Conservation (phyloP, 805 yeast species). For the Zygoascus ofunaensis region DNA sequence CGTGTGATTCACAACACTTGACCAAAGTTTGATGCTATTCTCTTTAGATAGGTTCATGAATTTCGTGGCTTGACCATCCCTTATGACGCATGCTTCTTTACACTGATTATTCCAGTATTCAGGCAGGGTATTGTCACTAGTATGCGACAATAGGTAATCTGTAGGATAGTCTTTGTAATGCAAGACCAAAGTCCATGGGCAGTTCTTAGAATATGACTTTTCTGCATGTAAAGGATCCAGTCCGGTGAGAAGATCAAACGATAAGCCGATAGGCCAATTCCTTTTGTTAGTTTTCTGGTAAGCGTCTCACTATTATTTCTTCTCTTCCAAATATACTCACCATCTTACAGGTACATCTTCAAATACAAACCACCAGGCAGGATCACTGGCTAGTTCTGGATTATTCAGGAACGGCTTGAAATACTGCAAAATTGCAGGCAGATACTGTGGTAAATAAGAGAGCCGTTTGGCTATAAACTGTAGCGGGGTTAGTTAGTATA, state of each 20-base stretch:
- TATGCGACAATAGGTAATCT: constrained; percentile 36
- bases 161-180: constrained; percentile 37
- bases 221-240: constrained; percentile 27
- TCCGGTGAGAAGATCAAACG: constrained; percentile 46
- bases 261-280: constrained; percentile 62
- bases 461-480: constrained; percentile 15
- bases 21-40: constrained; percentile 52
- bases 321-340: constrained; percentile 31
- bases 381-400: constrained; percentile 13
- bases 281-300: constrained; percentile 8
- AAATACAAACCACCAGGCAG: constrained; percentile 57
- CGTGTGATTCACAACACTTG: constrained; percentile 30
- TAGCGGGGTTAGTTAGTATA: not conserved
- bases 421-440: constrained; percentile 15
- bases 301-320: no score
- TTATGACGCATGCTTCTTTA: constrained; percentile 58
- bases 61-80: constrained; percentile 68
- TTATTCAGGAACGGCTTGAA: constrained; percentile 22
- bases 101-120: constrained; percentile 65
- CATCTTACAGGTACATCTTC: constrained; percentile 60
- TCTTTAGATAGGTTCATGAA: constrained; percentile 68
- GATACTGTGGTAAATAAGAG: constrained; percentile 22
- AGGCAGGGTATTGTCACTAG: constrained; percentile 29
- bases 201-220: not conserved
- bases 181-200: constrained; percentile 42